These are phyloP conservation scores for Rutstroemia sp. DNA, from an alignment of 2,329 filamentous ascomycete species.

Conservation along the genomic window DNA sequence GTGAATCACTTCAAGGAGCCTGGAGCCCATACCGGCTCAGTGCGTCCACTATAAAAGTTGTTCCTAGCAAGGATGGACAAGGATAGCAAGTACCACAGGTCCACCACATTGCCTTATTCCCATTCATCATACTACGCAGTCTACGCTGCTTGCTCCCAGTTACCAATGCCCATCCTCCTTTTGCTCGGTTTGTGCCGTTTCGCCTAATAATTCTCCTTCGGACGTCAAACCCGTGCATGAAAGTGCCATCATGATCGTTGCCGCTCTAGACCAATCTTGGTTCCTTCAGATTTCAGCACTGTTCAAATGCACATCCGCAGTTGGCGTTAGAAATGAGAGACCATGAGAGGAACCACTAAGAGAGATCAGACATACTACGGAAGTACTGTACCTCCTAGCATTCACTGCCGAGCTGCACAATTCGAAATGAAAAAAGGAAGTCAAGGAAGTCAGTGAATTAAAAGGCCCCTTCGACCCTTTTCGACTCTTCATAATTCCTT, in stretches of 20 bases:
- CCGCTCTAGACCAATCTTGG: slow-evolving; percentile 5
- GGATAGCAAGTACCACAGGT: slow-evolving; percentile 8
- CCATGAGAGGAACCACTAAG: not conserved
- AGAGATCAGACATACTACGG: not conserved
- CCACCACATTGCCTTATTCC: not conserved
- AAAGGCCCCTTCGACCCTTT: too few relatives aligned
- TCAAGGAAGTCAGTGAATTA: too few relatives aligned
- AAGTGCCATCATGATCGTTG: not conserved
- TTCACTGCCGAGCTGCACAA: too few relatives aligned
- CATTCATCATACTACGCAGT: too few relatives aligned
- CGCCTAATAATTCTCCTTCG: slow-evolving; percentile 10
- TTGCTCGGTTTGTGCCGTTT: slow-evolving; percentile 7
- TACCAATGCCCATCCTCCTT: not conserved
- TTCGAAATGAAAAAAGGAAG: too few relatives aligned
- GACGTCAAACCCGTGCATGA: slow-evolving; percentile 7
- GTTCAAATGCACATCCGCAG: slow-evolving; percentile 2
- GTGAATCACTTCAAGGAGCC: not conserved
- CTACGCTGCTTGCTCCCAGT: not conserved
- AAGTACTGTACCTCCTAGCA: not conserved
- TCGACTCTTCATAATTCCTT: too few relatives aligned
- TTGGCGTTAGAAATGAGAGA: slow-evolving; percentile 6
- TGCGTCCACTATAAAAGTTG: not conserved
- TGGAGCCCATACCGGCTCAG: not conserved
- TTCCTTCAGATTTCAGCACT: not conserved
- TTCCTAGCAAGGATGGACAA: slow-evolving; percentile 8